Evolutionary conservation across 169 alveolate genomes (phyloP).

Genomic region (Blepharisma undulans): DNA sequence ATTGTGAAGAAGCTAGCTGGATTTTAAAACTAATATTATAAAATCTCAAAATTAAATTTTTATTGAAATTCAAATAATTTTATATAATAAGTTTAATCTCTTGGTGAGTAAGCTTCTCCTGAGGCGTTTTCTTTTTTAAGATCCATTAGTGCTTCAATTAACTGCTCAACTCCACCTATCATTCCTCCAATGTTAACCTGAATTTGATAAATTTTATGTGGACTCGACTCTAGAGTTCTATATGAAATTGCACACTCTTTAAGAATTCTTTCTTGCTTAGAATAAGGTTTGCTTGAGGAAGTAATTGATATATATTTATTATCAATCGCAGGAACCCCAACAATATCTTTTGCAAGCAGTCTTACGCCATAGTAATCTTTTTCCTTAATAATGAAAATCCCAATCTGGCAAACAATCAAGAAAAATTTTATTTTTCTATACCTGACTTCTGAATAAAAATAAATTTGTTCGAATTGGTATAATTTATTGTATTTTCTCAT

Average conservation of each 20-base stretch:
- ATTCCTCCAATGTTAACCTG: neutral
- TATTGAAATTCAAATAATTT: neutral
- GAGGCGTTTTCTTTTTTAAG: neutral
- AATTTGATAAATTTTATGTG: neutral
- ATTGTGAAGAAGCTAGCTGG: too few species aligned
- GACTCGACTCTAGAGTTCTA: neutral
- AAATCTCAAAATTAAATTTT: neutral
- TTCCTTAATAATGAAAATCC: neutral
- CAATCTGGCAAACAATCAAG: neutral
- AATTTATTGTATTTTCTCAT: neutral
- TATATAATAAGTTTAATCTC: neutral
- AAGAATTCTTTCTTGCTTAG: neutral
- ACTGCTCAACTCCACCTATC: neutral
- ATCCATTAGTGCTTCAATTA: neutral
- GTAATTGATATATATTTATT: neutral
- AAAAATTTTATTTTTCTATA: neutral
- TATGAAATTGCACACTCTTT: neutral
- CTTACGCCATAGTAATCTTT: conserved; percentile 12
- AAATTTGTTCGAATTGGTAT: neutral
- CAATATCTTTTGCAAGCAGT: neutral
- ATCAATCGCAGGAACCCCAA: neutral
- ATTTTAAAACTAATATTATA: too few species aligned
- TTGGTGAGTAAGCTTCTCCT: neutral
- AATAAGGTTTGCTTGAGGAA: neutral
- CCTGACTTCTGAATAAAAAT: neutral